phyloP scores from a whole-genome alignment of 345 rosid species.

The Syzygium oleosum region DNA sequence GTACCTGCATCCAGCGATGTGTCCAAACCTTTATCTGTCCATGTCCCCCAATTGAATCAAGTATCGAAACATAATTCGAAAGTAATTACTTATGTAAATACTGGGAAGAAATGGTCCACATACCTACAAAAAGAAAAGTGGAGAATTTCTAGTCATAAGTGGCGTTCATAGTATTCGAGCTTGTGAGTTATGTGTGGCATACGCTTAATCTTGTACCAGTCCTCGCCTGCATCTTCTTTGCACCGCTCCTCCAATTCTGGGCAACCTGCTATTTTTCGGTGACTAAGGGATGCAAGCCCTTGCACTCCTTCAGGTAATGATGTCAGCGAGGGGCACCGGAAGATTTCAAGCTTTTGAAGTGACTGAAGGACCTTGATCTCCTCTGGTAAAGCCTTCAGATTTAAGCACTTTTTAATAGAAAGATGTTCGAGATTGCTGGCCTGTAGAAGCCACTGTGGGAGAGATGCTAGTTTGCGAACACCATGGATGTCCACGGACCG shows the following conservation, averaged over 20 bases:
- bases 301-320: background rate
- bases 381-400: background rate
- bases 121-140: background rate
- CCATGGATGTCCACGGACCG: conserved; percentile 6
- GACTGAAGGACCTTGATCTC: background rate
- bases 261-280: fast-evolving
- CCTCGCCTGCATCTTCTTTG: background rate
- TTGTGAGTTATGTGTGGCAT: background rate
- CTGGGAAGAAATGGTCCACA: background rate
- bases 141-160: fast-evolving
- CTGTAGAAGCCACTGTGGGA: conserved; percentile 8
- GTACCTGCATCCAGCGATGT: background rate
- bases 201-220: background rate
- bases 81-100: background rate
- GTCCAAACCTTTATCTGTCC: background rate
- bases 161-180: no score
- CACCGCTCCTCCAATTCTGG: background rate
- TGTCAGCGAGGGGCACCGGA: background rate
- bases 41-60: background rate
- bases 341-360: background rate
- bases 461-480: background rate
- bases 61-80: background rate
- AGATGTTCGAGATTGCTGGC: conserved; percentile 1
- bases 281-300: background rate
- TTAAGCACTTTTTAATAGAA: background rate